Base-by-base conservation (phyloP, 805 yeast genomes). In the Candida krabiensis region DNA sequence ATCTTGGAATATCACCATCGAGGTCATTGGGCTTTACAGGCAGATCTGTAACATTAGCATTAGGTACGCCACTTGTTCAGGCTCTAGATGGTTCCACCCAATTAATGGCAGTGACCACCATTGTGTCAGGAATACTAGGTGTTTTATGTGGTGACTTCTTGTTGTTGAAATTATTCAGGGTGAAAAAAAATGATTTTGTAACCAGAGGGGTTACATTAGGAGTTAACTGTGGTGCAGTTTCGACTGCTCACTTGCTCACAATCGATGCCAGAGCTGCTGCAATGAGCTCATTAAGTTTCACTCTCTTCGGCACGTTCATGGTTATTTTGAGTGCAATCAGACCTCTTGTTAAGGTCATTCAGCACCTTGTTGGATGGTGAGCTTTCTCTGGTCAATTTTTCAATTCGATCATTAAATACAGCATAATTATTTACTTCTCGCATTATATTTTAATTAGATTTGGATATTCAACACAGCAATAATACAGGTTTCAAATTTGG, bases 221-320 rank as follows among this genome's bases (percentile, higher is more conserved):
- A 4, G 72, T 83, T 35, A 83, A 82, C 53, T 83, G 90, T 53
- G 87, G 90, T 8, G 95, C 95, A 1, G 83, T 86, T 35, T 86
- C 89, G 4, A 83, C 95, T 2, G 90, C 91, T 0, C 83, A 83
- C 58, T 62, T 86, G 32, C 60, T 86, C 24, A 75, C 75, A 19
- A 71, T 72, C 22, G 89, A 85, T 52, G 85, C 93, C 11, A 67
- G 91, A 48, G 91, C 93, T 12, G 90, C 89, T 2, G 86, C 89
- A 3, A 77, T 86, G 71, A 78, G 87, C 44, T 73, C 83, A 5
- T 67, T 86, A 51, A 73, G 85, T 44, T 86, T 86, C 60, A 79
- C 82, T 15, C 55, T 83, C 15, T 86, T 77, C 55, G 95, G 95
- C 5, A 79, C 89, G 0, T 56, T 79, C 12, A 79, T 86, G 86